A percentile compares a stretch with the other conserved stretches of the same genome.
These are phyloP conservation scores for Lunularia cruciata DNA, from an alignment of 225 moss, liverwort and hornwort species.

Conservation along the genomic window DNA sequence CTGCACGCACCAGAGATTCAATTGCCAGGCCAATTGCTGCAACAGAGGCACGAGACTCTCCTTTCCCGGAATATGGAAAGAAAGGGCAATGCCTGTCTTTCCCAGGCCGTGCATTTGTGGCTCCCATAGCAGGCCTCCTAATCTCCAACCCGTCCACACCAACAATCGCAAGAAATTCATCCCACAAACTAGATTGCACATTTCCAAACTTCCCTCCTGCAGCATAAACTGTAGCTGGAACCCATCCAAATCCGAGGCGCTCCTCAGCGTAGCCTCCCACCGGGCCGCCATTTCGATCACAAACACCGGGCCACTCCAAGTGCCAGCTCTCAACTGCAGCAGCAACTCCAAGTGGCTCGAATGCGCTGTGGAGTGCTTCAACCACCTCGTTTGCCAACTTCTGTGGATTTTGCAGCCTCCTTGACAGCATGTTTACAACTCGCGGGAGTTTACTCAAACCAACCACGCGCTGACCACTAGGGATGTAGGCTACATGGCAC, in stretches of 20 bases:
- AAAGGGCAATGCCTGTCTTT: constrained; percentile 36
- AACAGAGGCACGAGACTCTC: constrained; percentile 29
- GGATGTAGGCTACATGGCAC: constrained; percentile 83
- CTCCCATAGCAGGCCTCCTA: constrained; percentile 10
- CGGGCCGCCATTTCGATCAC: constrained; percentile 22
- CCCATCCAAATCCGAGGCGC: constrained; percentile 35
- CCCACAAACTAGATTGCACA: constrained; percentile 60
- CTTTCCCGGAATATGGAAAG: constrained; percentile 20
- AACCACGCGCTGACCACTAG: constrained; percentile 89
- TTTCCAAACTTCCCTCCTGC: constrained; percentile 72
- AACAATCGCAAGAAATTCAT: constrained; percentile 75
- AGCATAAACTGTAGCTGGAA: constrained; percentile 52
- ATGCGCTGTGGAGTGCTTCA: constrained; percentile 59
- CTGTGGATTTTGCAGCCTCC: constrained; percentile 80
- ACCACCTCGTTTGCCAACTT: constrained; percentile 70
- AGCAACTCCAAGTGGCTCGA: constrained; percentile 76
- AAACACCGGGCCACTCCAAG: constrained; percentile 67
- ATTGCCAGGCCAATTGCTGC: constrained; percentile 62
- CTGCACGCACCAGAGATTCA: constrained; percentile 56
- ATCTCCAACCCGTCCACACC: constrained; percentile 41
- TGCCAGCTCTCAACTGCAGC: constrained; percentile 94
- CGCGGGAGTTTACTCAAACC: constrained; percentile 93
- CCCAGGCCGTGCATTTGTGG: constrained; percentile 3
- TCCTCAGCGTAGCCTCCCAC: constrained; percentile 37
- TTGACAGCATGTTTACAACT: constrained; percentile 80